These are phyloP conservation scores for Chrysanthemum makinoi DNA, from an alignment of 129 eudicot genomes.

Conservation along the genomic window DNA sequence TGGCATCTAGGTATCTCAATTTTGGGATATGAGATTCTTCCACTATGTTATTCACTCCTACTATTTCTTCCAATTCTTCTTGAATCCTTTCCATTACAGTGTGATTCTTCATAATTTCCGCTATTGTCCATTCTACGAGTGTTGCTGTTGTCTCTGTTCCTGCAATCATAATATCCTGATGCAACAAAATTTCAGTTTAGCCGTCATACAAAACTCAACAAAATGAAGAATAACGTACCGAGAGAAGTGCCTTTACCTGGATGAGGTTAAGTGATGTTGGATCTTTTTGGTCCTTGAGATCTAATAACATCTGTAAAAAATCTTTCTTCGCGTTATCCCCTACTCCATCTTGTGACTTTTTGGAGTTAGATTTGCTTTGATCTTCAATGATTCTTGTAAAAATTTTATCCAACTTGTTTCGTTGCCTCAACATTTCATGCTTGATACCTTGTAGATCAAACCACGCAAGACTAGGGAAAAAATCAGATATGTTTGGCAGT, in stretches of 20 bases:
- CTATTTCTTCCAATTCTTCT: slow-evolving; percentile 3
- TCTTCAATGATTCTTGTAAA: background rate
- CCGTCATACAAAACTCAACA: background rate
- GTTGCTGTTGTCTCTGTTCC: slow-evolving; percentile 20
- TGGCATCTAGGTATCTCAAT: background rate
- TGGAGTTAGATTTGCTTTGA: background rate
- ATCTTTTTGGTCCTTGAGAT: background rate
- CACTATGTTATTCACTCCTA: slow-evolving; percentile 6
- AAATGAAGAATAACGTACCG: background rate
- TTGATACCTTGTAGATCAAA: too few relatives aligned
- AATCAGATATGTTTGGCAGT: background rate
- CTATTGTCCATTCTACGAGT: slow-evolving; percentile 6
- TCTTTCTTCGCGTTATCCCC: background rate
- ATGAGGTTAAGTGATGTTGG: background rate
- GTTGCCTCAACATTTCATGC: too few relatives aligned
- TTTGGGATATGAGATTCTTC: slow-evolving; percentile 22
- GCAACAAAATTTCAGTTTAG: background rate
- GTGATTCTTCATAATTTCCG: slow-evolving; percentile 3
- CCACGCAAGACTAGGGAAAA: too few relatives aligned
- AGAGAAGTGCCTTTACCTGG: background rate
- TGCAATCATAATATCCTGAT: slow-evolving; percentile 15
- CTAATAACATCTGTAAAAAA: background rate
- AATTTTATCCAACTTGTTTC: background rate
- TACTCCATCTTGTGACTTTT: background rate
- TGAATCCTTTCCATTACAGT: slow-evolving; percentile 23